Evolutionary conservation across 208 protist species (phyloP).

Genomic region (Trypanosoma vivax): DNA sequence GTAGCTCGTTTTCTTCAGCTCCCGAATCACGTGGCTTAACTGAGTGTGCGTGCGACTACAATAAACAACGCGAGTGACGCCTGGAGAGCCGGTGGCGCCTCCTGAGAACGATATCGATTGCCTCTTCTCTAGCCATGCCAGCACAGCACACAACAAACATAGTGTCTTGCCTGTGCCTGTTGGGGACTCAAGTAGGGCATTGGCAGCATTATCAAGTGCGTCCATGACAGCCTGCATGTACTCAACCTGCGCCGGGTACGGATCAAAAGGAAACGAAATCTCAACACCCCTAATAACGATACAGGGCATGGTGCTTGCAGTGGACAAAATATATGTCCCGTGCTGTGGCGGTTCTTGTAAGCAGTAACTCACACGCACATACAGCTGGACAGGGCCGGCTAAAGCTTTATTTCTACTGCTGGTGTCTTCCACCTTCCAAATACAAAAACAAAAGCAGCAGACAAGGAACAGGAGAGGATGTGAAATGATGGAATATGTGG

Average conservation of each 20-base stretch:
- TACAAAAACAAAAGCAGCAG: too few species aligned
- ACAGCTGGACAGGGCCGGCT: too few species aligned
- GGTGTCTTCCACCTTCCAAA: too few species aligned
- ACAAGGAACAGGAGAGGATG: too few species aligned
- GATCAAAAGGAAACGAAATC: conserved; percentile 88
- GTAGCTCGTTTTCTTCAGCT: conserved; percentile 93
- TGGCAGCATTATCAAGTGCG: conserved; percentile 63
- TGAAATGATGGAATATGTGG: too few species aligned
- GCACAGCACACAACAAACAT: conserved; percentile 92
- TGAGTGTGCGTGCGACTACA: conserved; percentile 98
- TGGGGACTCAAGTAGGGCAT: conserved; percentile 95
- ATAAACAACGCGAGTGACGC: conserved; percentile 84
- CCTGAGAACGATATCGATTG: neutral
- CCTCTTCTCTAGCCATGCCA: conserved; percentile 80
- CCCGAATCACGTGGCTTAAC: conserved; percentile 95
- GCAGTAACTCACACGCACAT: too few species aligned
- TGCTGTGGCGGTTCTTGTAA: neutral
- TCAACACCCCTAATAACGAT: conserved; percentile 43
- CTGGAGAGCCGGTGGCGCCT: neutral
- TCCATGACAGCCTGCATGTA: conserved; percentile 94
- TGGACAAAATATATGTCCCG: neutral
- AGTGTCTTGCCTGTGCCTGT: conserved; percentile 98
- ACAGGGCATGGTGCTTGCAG: conserved; percentile 15
- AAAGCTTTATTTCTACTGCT: too few species aligned
- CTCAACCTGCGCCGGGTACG: conserved; percentile 90